These are phyloP conservation scores for Talaromyces atroroseus DNA, from an alignment of 2,329 filamentous ascomycete species.

Conservation along the genomic window DNA sequence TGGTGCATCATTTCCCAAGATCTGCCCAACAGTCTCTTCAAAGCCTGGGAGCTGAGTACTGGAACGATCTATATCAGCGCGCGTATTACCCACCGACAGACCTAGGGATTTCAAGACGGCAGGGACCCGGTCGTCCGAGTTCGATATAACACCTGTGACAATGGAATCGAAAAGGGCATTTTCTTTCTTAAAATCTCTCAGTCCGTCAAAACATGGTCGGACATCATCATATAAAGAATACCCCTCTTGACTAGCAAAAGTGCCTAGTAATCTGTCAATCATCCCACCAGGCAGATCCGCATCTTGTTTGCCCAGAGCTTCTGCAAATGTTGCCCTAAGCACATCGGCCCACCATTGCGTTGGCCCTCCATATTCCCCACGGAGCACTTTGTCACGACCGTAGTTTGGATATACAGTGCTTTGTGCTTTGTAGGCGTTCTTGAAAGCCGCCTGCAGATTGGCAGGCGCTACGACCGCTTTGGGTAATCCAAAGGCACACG, in stretches of 20 bases:
- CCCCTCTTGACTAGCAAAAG: conserved; percentile 36
- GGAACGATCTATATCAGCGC: conserved; percentile 26
- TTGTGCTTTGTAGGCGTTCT: conserved; percentile 29
- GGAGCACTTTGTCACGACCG: conserved; percentile 34
- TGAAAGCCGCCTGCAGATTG: conserved; percentile 32
- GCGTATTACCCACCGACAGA: conserved; percentile 30
- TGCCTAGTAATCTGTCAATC: conserved; percentile 29
- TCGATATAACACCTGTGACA: conserved; percentile 40
- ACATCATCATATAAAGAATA: conserved; percentile 40
- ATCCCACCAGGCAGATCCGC: conserved; percentile 28
- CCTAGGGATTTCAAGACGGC: conserved; percentile 36
- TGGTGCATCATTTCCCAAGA: not conserved
- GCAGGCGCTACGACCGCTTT: conserved; percentile 22
- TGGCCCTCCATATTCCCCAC: conserved; percentile 33
- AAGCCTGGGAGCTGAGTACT: conserved; percentile 24
- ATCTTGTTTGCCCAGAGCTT: conserved; percentile 17
- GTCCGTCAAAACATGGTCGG: conserved; percentile 28
- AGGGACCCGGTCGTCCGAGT: conserved; percentile 42
- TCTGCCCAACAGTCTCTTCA: conserved; percentile 14
- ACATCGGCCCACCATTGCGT: conserved; percentile 42
- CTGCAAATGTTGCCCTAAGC: conserved; percentile 33
- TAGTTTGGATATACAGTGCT: conserved; percentile 36
- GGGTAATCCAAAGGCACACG: conserved; percentile 31
- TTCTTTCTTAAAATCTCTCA: conserved; percentile 22
- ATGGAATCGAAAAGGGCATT: conserved; percentile 27